Evolutionary conservation across 169 alveolate species (phyloP), one percentile per base, ranked within the genome.

Genomic region (Eimeria acervulina): DNA sequence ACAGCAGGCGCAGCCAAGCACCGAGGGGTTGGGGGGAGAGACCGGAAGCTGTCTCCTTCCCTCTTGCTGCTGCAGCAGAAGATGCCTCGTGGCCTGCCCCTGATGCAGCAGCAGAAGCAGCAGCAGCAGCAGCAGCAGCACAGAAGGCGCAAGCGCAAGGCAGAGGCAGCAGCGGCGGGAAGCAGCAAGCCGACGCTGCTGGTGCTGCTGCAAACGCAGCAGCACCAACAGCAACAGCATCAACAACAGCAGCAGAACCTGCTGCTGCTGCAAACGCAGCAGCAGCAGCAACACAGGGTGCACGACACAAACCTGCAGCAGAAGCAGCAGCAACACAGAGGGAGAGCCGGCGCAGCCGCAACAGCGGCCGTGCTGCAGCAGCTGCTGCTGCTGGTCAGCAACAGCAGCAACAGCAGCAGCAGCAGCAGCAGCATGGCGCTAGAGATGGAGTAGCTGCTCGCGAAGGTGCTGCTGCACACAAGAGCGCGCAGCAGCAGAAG

Each of bases 351-450:
- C 87, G 87, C 61, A 21, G 87, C 36, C 87, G 87, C 55, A 76
- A 76, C 59, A 40, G 87, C 61, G 55, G 87, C 59, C 87, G 87
- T 17, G 87, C 87, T 40, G 87, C 61, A 76, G 87, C 52, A 10
- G 87, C 61, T 36, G 81, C 81, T 72, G 83, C 47, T 7, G 31
- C 87, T 2, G 87, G 61, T 38, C 87, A 76, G 87, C 87, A 76
- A 59, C 87, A 76, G 87, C 87, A 76, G 87, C 87, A 63, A n/a
- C 83, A 76, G 87, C 87, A 76, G 87, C 87, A 76, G 52, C 87
- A 76, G 87, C 87, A 76, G 87, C 87, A 76, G 87, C 87, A 55
- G n/a, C 66, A 55, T 17, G 66, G 66, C 5, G 44, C 80, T 68
- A 68, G 80, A 68, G 80, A 68, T 40, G 80, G 80, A n/a, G 21